Base-by-base conservation (phyloP, 1,139 yeast genomes). In the Magnusiomyces clavatus region DNA sequence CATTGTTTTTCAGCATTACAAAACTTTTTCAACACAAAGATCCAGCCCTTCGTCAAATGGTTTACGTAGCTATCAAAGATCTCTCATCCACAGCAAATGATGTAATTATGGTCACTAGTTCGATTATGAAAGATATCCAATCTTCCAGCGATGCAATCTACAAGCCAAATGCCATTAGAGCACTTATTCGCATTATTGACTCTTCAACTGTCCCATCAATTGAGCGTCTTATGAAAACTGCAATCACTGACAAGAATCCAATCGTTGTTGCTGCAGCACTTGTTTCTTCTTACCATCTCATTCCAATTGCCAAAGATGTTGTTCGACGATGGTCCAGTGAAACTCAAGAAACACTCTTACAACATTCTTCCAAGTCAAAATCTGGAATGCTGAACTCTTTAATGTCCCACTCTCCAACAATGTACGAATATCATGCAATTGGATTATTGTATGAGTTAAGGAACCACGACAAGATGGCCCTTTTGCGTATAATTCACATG, bases 41-140 rank as follows among this genome's bases (percentile, higher is more conserved):
- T 67, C 83, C 86, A 40, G 80, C 96, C 1, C 78, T 92, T 66
- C 83, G 98, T 69, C 99, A 92, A 71, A 79, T 87, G 76, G 96
- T 90, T 36, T 92, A 92, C 66, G 76, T 92, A 67, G 90, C 97
- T 17, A 89, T 90, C 68, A 92, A 92, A 72, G 97, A 90, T 68
- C 78, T 92, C 57, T 80, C 92, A 45, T 72, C 83, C 16, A 80
- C 86, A 53, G 88, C 97, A 16, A 89, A 88, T 62, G 97, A 92
- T 70, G 88, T 88, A 52, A 80, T 92, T 69, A 94, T 92, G 97
- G 97, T 92, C 37, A 92, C 98, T 36, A 87, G 97, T 6, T 87
- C 96, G 19, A 90, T 92, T 64, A 94, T 92, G 97, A 90, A 90
- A 73, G 98, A 92, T 71, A 87, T 92, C 55, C 97, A 94, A 71